Evolutionary conservation across 805 yeast genomes (phyloP).

Genomic region (Brettanomyces bruxellensis): DNA sequence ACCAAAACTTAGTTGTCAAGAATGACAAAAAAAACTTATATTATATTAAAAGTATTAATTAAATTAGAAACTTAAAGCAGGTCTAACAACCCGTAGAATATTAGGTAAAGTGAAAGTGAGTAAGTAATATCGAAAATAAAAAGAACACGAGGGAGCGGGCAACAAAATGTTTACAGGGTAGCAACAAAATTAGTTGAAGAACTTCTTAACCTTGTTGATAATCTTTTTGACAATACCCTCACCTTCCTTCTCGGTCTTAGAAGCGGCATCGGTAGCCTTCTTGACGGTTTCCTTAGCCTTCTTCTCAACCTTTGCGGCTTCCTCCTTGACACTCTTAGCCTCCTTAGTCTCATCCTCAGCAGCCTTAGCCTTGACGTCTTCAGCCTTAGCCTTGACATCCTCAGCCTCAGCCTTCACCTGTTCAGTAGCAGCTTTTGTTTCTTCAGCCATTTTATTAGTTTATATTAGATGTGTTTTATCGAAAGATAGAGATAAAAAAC

Average conservation of each 20-base stretch:
- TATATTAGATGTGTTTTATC: not conserved
- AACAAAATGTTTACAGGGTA: not conserved
- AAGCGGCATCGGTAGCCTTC: constrained; percentile 1
- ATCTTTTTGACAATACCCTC: constrained; percentile 18
- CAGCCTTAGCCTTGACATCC: constrained; percentile 5
- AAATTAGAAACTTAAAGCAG: not conserved
- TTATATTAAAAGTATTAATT: not conserved
- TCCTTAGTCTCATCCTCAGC: constrained; percentile 3
- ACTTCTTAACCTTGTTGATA: constrained; percentile 21
- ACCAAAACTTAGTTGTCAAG: no score
- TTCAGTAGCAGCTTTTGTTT: not conserved
- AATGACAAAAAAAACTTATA: not conserved
- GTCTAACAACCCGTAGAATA: not conserved
- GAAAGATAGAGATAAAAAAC: constrained; percentile 1
- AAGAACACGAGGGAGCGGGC: not conserved
- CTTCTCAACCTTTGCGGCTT: constrained; percentile 4
- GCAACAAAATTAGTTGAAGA: constrained; percentile 4
- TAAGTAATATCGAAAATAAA: no score
- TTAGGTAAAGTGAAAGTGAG: constrained; percentile 1
- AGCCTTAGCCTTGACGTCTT: constrained; percentile 13
- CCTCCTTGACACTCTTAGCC: not conserved
- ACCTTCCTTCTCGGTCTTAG: constrained; percentile 4
- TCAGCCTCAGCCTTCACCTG: constrained; percentile 6
- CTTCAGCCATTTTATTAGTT: constrained; percentile 3
- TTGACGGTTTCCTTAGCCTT: constrained; percentile 4